These are phyloP conservation scores for Boletus smithii DNA, from an alignment of 1,284 basidiomycete genomes.

Conservation along the genomic window DNA sequence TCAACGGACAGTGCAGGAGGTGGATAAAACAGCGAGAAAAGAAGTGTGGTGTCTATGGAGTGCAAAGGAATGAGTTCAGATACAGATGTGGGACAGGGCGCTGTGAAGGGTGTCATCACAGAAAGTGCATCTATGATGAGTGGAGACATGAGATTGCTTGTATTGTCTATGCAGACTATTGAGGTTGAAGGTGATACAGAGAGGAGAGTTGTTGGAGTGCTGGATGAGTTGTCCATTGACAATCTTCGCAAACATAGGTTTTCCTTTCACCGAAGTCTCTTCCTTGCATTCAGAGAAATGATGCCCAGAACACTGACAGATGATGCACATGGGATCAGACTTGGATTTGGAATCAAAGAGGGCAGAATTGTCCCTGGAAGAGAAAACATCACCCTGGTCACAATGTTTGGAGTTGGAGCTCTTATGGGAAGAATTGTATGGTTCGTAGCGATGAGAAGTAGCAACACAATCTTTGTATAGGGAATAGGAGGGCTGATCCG, in stretches of 20 bases:
- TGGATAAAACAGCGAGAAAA: neutral
- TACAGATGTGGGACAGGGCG: neutral
- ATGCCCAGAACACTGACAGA: neutral
- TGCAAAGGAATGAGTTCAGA: neutral
- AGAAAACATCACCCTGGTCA: neutral
- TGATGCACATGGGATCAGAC: neutral
- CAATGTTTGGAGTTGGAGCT: neutral
- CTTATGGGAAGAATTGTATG: neutral
- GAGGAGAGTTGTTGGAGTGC: neutral
- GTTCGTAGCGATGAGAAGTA: neutral
- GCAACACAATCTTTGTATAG: neutral
- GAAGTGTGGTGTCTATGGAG: neutral
- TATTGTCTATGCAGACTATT: neutral
- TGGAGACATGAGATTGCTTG: neutral
- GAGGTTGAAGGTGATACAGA: slow-evolving; percentile 1
- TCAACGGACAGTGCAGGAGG: neutral
- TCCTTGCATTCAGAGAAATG: neutral
- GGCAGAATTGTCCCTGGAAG: neutral
- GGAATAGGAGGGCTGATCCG: neutral
- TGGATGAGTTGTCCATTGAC: neutral
- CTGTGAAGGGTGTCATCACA: neutral
- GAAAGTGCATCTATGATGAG: neutral
- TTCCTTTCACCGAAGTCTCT: neutral
- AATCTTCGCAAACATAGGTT: neutral
- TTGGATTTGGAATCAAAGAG: neutral